Conservation (phyloP, 495 filamentous ascomycete genomes). For the Cairneyella variabilis region DNA sequence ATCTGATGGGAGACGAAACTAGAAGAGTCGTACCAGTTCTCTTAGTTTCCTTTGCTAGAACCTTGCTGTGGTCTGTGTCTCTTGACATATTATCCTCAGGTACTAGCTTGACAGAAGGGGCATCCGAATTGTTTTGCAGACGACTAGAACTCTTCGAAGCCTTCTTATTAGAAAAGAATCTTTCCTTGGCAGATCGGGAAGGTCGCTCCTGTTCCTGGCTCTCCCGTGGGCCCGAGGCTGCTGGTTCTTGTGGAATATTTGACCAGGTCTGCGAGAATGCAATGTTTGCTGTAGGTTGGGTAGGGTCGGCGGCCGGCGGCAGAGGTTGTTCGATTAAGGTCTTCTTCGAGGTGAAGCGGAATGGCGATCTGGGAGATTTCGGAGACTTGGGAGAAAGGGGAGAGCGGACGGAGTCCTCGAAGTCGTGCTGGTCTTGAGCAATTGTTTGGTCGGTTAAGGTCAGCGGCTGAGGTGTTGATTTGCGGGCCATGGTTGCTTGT, state of each 20-base stretch:
- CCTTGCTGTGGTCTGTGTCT: conserved; percentile 20
- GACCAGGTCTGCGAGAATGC: conserved; percentile 14
- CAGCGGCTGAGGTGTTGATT: conserved; percentile 50
- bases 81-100: conserved; percentile 21
- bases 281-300: conserved; percentile 1
- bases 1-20: conserved; percentile 6
- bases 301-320: conserved; percentile 11
- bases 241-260: conserved; percentile 1
- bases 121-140: conserved; percentile 21
- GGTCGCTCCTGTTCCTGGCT: conserved; percentile 14
- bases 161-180: conserved; percentile 29
- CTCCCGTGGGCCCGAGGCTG: conserved; percentile 1
- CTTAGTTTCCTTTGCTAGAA: conserved; percentile 23
- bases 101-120: background rate
- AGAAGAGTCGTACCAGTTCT: conserved; percentile 22
- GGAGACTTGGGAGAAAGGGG: conserved; percentile 38
- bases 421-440: conserved; percentile 17
- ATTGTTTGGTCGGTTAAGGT: conserved; percentile 36
- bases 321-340: conserved; percentile 2
- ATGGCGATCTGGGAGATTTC: conserved; percentile 49
- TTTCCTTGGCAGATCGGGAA: conserved; percentile 6
- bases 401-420: conserved; percentile 12
- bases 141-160: conserved; percentile 25
- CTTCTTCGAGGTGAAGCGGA: conserved; percentile 38
- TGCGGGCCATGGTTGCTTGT: conserved; percentile 52